Conservation (phyloP, 495 filamentous ascomycete genomes). For the Peziza echinospora region DNA sequence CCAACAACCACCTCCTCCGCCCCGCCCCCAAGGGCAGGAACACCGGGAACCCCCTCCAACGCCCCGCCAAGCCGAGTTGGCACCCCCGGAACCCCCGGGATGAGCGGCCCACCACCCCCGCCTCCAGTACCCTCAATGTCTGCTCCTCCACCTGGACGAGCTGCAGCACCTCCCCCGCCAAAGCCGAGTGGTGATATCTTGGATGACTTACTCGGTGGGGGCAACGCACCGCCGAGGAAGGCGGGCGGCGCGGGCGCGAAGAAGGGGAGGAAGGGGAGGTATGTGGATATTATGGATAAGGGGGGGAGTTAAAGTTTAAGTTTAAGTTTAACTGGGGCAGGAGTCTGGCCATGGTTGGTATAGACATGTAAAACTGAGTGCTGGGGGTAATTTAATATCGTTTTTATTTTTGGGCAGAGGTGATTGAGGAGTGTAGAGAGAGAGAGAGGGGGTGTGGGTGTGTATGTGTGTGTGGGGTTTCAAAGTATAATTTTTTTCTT, state of each 20-base stretch:
- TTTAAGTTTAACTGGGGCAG: no score
- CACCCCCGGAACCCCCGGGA: conserved; percentile 2
- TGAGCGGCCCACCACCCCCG: conserved; percentile 10
- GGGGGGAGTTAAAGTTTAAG: no score
- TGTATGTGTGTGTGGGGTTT: no score
- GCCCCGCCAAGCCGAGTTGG: conserved; percentile 17
- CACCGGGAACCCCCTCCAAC: conserved; percentile 22
- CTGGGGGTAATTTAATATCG: no score
- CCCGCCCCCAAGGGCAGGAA: conserved; percentile 24
- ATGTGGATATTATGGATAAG: conserved; percentile 17
- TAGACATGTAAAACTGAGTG: no score
- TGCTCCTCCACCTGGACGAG: conserved; percentile 10
- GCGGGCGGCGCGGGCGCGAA: conserved; percentile 12
- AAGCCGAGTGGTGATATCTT: conserved; percentile 14
- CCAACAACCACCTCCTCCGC: conserved; percentile 21
- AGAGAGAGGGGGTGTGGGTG: no score
- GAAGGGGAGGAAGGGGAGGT: conserved; percentile 17
- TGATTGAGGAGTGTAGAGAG: no score
- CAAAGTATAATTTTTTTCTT: no score
- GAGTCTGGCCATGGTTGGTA: no score
- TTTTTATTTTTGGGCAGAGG: no score
- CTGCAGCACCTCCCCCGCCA: conserved; percentile 16
- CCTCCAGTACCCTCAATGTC: conserved; percentile 16
- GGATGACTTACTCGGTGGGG: conserved; percentile 21
- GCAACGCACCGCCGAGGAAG: conserved; percentile 12